These are phyloP conservation scores for Podila minutissima DNA, from an alignment of 192 early-diverging fungal genomes.

Conservation along the genomic window DNA sequence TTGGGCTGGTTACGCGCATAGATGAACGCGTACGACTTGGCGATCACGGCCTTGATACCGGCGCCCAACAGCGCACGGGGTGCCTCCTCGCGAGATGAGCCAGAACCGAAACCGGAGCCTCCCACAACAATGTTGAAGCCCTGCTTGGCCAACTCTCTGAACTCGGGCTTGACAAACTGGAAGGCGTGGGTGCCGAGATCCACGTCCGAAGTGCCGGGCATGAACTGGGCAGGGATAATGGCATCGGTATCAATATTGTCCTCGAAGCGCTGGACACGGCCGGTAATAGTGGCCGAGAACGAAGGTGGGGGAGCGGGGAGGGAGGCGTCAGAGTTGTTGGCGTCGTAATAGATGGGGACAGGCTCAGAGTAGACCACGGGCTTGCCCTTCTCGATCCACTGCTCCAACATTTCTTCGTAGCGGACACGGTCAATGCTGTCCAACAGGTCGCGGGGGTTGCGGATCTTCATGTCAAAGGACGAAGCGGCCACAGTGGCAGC, in stretches of 20 bases:
- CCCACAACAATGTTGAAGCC: constrained; percentile 78
- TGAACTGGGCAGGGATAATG: constrained; percentile 83
- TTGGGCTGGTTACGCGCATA: constrained; percentile 88
- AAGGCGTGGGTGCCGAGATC: constrained; percentile 78
- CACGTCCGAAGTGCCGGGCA: constrained; percentile 74
- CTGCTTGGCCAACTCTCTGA: constrained; percentile 69
- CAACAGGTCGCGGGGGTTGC: constrained; percentile 74
- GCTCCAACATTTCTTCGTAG: constrained; percentile 70
- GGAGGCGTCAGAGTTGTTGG: constrained; percentile 7
- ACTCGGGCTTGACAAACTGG: constrained; percentile 80
- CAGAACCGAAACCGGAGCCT: constrained; percentile 78
- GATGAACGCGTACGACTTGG: constrained; percentile 85
- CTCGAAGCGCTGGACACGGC: constrained; percentile 77
- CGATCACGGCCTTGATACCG: constrained; percentile 79
- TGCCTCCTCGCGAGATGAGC: constrained; percentile 83
- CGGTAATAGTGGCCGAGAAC: constrained; percentile 60
- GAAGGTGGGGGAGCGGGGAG: constrained; percentile 42
- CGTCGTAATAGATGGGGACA: constrained; percentile 61
- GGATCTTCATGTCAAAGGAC: constrained; percentile 77
- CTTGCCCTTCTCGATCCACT: constrained; percentile 72
- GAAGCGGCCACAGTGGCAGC: constrained; percentile 85
- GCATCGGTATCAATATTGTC: constrained; percentile 85
- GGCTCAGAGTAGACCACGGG: constrained; percentile 72
- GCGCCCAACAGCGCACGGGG: constrained; percentile 78
- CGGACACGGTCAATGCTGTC: constrained; percentile 70